Conservation (phyloP, 805 yeast genomes). For the Metschnikowia anglica region DNA sequence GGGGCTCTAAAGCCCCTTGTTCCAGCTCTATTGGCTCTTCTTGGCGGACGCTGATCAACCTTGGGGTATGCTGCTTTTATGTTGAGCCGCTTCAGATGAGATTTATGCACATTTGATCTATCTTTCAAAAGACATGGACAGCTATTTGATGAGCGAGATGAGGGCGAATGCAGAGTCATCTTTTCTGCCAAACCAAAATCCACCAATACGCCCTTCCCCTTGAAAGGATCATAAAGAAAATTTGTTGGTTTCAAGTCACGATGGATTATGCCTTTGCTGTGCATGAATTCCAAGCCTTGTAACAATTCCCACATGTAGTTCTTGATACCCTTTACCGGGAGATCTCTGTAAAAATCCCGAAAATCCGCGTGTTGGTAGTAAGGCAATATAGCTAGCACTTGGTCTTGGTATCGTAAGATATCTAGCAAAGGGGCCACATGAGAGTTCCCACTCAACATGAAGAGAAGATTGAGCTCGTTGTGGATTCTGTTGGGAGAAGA, state of each 20-base stretch:
- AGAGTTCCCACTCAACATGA: constrained; percentile 62
- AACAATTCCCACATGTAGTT: constrained; percentile 77
- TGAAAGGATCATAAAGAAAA: constrained; percentile 65
- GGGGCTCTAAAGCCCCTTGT: constrained; percentile 95
- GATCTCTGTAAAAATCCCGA: constrained; percentile 77
- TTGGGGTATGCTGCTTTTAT: constrained; percentile 66
- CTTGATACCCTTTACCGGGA: constrained; percentile 77
- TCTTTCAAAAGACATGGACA: constrained; percentile 61
- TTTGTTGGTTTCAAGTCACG: constrained; percentile 56
- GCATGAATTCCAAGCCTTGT: constrained; percentile 67
- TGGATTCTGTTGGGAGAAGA: constrained; percentile 90
- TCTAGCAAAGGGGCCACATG: constrained; percentile 88
- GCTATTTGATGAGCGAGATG: constrained; percentile 24
- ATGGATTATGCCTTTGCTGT: constrained; percentile 41
- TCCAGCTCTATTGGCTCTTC: constrained; percentile 96
- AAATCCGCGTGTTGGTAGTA: constrained; percentile 90
- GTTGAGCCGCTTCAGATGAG: constrained; percentile 26
- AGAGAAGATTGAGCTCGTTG: constrained; percentile 80
- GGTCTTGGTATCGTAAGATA: constrained; percentile 84
- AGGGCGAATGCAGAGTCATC: constrained; percentile 16
- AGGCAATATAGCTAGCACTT: constrained; percentile 89
- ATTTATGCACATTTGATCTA: constrained; percentile 18
- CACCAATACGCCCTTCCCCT: constrained; percentile 75
- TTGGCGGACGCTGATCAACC: constrained; percentile 81
- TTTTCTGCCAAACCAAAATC: constrained; percentile 92